Percentiles rank a stretch among this genome's conserved stretches.
Conservation (phyloP, 345 rosid species). For the Syzygium aqueum region DNA sequence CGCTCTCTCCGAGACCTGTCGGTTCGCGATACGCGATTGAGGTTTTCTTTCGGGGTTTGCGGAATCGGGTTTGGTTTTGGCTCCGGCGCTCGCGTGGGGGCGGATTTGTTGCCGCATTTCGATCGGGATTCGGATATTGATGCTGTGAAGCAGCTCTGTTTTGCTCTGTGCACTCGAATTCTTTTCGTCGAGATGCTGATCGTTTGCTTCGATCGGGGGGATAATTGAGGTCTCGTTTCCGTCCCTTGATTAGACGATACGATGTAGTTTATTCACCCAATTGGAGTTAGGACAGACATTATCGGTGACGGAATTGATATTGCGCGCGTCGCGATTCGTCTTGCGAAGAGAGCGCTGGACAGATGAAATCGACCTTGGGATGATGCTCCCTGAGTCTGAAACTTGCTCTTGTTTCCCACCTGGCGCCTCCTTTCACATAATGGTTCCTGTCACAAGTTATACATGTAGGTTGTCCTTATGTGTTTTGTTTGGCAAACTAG, state of each 20-base stretch:
- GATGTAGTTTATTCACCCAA: neutral
- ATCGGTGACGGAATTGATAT: neutral
- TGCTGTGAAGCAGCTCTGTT: neutral
- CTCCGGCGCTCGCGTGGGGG: neutral
- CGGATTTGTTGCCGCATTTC: neutral
- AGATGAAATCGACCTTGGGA: neutral
- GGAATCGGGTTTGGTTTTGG: neutral
- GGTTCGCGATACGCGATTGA: neutral
- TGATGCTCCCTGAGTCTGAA: neutral
- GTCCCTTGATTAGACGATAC: neutral
- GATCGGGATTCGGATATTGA: neutral
- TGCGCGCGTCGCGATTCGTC: neutral
- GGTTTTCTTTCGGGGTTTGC: neutral
- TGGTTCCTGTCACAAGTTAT: neutral
- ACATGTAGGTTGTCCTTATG: neutral
- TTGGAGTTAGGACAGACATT: neutral
- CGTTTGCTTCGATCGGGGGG: neutral
- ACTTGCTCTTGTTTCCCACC: neutral
- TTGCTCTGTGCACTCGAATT: neutral
- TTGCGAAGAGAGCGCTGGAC: neutral
- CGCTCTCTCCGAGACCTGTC: too few species aligned
- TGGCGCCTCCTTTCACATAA: neutral
- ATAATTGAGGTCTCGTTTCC: neutral
- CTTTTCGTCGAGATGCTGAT: neutral
- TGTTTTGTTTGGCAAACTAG: slow-evolving; percentile 13